phyloP scores from a whole-genome alignment of 2,329 filamentous ascomycete genomes.

The Alternaria viburni region DNA sequence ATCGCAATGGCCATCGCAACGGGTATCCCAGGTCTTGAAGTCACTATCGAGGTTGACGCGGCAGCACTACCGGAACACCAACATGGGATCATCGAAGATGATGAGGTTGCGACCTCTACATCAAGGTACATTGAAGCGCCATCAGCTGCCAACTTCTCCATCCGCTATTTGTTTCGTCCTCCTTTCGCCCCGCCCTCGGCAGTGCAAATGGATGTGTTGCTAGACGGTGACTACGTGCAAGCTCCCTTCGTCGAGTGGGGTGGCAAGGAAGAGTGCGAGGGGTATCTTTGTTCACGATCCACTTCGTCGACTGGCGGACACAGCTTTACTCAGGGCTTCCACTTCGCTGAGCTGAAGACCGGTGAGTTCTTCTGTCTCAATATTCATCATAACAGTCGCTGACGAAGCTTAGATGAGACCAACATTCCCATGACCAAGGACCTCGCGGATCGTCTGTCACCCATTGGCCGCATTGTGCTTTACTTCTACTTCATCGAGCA shows the following conservation, averaged over 20 bases:
- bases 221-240: conserved; percentile 6
- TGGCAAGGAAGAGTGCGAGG: not conserved
- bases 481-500: conserved; percentile 5
- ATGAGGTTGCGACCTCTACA: not conserved
- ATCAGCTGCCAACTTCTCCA: not conserved
- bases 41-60: not conserved
- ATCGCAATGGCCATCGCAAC: conserved; percentile 3
- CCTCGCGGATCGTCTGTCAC: not conserved
- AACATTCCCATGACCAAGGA: not conserved
- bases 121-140: not conserved
- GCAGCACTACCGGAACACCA: conserved; percentile 1
- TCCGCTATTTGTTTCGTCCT: not conserved
- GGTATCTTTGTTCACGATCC: not conserved
- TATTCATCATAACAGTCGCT: not conserved
- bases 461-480: not conserved
- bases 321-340: not conserved
- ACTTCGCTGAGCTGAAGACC: not conserved
- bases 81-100: not conserved
- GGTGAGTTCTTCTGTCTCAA: not conserved
- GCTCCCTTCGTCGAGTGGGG: not conserved
- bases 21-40: not conserved
- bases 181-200: not conserved
- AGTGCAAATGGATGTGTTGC: not conserved
- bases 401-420: not conserved
- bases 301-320: not conserved